Evolutionary conservation across 2,329 filamentous ascomycete species (phyloP), one percentile per base, ranked within the genome.

Genomic region (Diaporthe vexans): DNA sequence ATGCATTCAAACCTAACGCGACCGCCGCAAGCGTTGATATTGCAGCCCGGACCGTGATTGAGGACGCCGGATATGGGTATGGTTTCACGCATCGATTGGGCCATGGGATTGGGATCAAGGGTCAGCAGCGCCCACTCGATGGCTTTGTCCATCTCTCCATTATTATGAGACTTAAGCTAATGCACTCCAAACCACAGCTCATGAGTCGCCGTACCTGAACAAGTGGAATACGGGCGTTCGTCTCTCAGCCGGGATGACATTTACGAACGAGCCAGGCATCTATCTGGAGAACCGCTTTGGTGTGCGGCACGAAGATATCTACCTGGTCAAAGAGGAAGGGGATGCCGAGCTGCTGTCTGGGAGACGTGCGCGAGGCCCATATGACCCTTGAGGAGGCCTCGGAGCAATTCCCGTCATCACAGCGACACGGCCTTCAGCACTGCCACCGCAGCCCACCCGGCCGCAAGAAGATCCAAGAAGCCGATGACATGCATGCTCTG

Each of bases 71-170:
- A 0, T 92, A 92, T 74, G 89, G 88, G 0, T 82, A 86, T 26
- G 85, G 84, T 0, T 92, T 92, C 76, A 92, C 90, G 1, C 91
- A 92, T 77, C 86, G 91, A 1, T 83, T 92, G 0, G 91, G 91
- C 0, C 91, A 93, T 77, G 88, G 91, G 1, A 91, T 93, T 63
- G 91, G 91, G 0, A 91, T 93, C 79, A 92, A 92, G 81, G 82
- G 81, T 81, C n/a, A 77, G 24, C n/a, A 37, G 48, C 24, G 21
- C 21, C 46, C 24, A 19, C 9, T 48, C 48, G 52, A 13, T 24
- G 63, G 8, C n/a, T 35, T 26, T 46, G 6, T 33, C 37, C 48
- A 10, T 33, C 21, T 40, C 15, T 26, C 52, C 43, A 4, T 21
- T 65, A 8, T 19, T 10, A 21, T 35, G 21, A 61, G 37, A 17